A percentile compares a stretch with the other conserved stretches of the same genome.
Conservation (phyloP, 1,139 yeast genomes). For the Magnusiomyces starmeri region DNA sequence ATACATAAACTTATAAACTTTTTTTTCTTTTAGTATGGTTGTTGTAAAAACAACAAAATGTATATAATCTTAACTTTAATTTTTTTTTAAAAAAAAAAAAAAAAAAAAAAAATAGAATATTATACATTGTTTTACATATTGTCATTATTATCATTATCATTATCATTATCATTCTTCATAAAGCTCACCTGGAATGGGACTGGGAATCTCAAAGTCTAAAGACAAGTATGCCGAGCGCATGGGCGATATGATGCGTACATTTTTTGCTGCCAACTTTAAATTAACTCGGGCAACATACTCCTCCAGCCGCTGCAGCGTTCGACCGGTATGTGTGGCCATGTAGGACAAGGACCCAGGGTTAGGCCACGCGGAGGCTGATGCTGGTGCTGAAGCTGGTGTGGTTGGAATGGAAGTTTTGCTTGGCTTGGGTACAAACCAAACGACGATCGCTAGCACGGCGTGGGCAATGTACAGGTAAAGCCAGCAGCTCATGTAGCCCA, state of each 20-base stretch:
- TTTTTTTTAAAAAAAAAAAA: neutral
- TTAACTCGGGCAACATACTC: constrained; percentile 42
- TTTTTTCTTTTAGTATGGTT: neutral
- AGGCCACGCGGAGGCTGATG: constrained; percentile 1
- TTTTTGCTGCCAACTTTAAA: constrained; percentile 25
- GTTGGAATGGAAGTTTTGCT: neutral
- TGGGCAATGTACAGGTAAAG: constrained; percentile 21
- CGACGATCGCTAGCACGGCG: neutral
- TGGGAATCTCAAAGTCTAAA: constrained; percentile 31
- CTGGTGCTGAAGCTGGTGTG: neutral
- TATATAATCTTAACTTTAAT: neutral
- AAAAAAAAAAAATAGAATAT: neutral
- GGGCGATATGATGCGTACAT: constrained; percentile 46
- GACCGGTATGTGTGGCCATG: constrained; percentile 25
- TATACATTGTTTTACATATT: neutral
- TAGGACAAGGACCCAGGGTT: constrained; percentile 5
- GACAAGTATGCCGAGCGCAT: constrained; percentile 55
- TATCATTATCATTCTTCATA: constrained; percentile 5
- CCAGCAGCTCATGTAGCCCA: constrained; percentile 46
- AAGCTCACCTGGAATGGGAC: constrained; percentile 6
- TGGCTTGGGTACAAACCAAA: too few species aligned
- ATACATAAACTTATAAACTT: neutral
- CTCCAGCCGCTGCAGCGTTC: constrained; percentile 40
- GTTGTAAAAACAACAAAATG: neutral
- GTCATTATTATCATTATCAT: neutral